Evolutionary conservation across 2,329 filamentous ascomycete genomes (phyloP), one percentile per base, ranked within the genome.

Genomic region (Hymenoscyphus salicellus): DNA sequence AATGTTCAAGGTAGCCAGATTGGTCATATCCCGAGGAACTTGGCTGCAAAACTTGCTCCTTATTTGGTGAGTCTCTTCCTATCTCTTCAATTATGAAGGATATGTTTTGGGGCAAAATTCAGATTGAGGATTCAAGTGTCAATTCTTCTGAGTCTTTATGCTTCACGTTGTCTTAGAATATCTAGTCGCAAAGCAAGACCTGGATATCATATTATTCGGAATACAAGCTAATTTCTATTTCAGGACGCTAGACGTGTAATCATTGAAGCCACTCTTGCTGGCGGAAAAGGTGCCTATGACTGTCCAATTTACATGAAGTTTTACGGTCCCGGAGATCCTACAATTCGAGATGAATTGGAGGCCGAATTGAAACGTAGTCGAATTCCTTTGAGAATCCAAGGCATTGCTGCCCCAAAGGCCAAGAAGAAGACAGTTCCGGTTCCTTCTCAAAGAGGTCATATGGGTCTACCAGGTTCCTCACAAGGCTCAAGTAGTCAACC

Each of bases 1-100:
- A 96, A 95, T 75, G 90, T 93, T 16, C 84, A 90, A 72, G 84
- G 86, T 17, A 75, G 77, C 7, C 92, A 96, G 72, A 91, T 96
- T 70, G 92, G 92, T 0, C 92, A 96, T 76, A 80, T 96, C 49
- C 89, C 90, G 6, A 81, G 86, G 14, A 80, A 78, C 0, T 73
- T 92, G 26, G 91, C 88, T 0, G 78, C 81, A n/a, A 94, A 90
- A 75, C 78, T 97, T 61, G 87, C 91, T 0, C 84, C 83, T 1
- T 92, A 91, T 73, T 82, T 96, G 73, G 88, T 89, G 76, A 72
- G 80, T 72, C 28, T 30, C 28, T 30, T 6, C 28, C 28, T 30
- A 3, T 30, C 28, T 30, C 1, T 2, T 43, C 5, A 2, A 38
- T 11, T 10, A 10, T 10, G 32, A 10, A 33, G 8, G 10, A 33